These are phyloP conservation scores for Lagenaria siceraria DNA, from an alignment of 306 rosid species.

Conservation along the genomic window DNA sequence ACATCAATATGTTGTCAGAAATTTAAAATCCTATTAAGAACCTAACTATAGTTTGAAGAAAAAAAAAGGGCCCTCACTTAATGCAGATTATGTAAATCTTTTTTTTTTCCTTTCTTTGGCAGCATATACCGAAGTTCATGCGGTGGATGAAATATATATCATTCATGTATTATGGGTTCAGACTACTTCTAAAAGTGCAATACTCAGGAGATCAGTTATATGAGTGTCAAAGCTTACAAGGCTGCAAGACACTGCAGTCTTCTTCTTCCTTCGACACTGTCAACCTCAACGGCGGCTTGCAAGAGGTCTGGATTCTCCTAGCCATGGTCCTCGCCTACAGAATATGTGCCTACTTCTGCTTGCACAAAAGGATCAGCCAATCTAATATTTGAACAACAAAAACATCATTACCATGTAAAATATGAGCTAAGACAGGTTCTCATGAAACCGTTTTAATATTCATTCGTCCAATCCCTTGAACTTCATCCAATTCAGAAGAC, in stretches of 20 bases:
- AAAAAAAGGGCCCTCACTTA: neutral
- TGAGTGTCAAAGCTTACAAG: conserved; percentile 59
- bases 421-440: neutral
- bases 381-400: conserved; percentile 15
- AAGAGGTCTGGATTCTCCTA: conserved; percentile 66
- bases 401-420: neutral
- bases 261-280: conserved; percentile 70
- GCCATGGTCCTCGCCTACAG: conserved; percentile 67
- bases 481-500: neutral
- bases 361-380: conserved; percentile 40
- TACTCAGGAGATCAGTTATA: conserved; percentile 69
- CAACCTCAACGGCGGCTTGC: conserved; percentile 54
- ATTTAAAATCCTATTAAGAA: neutral
- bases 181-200: conserved; percentile 77
- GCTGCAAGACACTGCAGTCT: conserved; percentile 62
- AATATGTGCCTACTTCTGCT: conserved; percentile 55
- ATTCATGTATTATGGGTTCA: conserved; percentile 79
- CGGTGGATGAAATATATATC: conserved; percentile 80
- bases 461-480: neutral
- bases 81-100: no score
- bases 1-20: no score
- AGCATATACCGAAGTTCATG: conserved; percentile 89
- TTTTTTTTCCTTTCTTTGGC: conserved; percentile 3
- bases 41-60: neutral
- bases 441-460: neutral